These are phyloP conservation scores for Leptographium wingfieldii DNA, from an alignment of 2,329 filamentous ascomycete genomes.

Conservation along the genomic window DNA sequence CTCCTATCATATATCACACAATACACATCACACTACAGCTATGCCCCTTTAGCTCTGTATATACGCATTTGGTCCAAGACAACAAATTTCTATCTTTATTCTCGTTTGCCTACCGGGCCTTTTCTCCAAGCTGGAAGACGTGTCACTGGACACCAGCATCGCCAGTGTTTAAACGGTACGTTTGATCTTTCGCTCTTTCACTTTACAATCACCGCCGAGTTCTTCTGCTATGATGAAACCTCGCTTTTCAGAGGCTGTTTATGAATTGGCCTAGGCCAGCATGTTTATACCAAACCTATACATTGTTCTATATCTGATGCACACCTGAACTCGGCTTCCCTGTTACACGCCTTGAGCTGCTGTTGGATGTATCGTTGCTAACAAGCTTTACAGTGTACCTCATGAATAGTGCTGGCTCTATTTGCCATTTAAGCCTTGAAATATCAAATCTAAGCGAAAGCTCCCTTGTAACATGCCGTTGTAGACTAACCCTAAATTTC, in stretches of 20 bases:
- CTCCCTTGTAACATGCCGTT: not conserved
- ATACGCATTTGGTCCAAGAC: constrained; percentile 3
- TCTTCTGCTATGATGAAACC: constrained; percentile 9
- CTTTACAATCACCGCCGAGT: not conserved
- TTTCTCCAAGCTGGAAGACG: not conserved
- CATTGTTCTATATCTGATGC: constrained; percentile 8
- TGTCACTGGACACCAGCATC: not conserved
- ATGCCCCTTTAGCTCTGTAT: not conserved
- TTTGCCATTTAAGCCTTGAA: not conserved
- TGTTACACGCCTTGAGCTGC: not conserved
- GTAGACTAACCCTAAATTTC: constrained; percentile 4
- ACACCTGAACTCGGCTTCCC: not conserved
- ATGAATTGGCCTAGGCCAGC: constrained; percentile 9
- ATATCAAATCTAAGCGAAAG: constrained; percentile 1
- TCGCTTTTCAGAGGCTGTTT: constrained; percentile 13
- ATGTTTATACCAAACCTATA: constrained; percentile 10
- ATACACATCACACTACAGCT: not conserved
- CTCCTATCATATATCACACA: not conserved
- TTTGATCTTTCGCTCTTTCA: not conserved
- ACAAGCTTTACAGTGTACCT: not conserved
- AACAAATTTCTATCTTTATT: not conserved
- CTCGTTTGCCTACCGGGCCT: not conserved
- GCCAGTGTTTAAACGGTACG: constrained; percentile 1
- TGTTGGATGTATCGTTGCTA: not conserved
- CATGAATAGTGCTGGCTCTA: not conserved